These are phyloP conservation scores for Asclepias syriaca DNA, from an alignment of 257 asterid species.

Conservation along the genomic window DNA sequence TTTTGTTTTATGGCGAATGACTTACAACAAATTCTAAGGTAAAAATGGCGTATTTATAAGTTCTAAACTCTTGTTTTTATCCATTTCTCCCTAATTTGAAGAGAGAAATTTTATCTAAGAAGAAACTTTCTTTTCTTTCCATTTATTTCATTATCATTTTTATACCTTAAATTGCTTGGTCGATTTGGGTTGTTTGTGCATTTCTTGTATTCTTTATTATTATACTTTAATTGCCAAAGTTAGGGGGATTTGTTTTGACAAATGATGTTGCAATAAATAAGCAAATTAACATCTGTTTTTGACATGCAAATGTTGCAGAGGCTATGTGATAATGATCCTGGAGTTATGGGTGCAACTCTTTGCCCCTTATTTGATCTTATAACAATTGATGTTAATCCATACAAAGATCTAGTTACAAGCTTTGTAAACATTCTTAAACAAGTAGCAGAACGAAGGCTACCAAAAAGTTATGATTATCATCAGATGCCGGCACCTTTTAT, in stretches of 20 bases:
- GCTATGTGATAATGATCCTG: conserved; percentile 95
- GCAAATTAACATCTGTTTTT: conserved; percentile 3
- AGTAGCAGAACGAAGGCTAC: conserved; percentile 87
- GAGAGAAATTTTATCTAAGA: no score
- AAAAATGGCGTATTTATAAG: no score
- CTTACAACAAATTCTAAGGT: no score
- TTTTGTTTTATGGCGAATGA: no score
- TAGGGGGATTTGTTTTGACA: not conserved
- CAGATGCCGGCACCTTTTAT: conserved; percentile 99
- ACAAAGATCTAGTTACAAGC: conserved; percentile 81
- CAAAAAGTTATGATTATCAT: conserved; percentile 95
- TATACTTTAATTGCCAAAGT: not conserved
- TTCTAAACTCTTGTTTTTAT: no score
- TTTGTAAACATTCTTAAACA: conserved; percentile 95
- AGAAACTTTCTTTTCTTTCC: no score
- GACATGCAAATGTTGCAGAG: conserved; percentile 47
- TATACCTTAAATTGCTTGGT: not conserved
- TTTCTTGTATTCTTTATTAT: not conserved
- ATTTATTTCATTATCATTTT: not conserved
- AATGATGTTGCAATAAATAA: not conserved
- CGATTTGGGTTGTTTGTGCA: not conserved
- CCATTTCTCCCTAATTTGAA: no score
- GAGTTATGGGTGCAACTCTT: conserved; percentile 96
- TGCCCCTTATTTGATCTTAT: conserved; percentile 95
- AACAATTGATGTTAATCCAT: conserved; percentile 55